Conservation (phyloP, 169 alveolate genomes). For the Cryptosporidium meleagridis region DNA sequence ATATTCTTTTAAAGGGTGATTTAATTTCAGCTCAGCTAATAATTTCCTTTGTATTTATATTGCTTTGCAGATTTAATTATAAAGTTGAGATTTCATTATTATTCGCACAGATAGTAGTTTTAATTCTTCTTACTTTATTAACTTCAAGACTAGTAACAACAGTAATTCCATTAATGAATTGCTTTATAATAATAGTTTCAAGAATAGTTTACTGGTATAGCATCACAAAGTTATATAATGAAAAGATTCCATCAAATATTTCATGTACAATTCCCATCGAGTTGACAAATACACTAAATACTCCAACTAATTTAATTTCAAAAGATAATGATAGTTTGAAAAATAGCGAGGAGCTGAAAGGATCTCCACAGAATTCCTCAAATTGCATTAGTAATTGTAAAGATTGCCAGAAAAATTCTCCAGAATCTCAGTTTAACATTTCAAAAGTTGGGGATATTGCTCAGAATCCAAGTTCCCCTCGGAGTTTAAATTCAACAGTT, state of each 20-base stretch:
- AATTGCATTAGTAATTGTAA: neutral
- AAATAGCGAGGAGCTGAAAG: neutral
- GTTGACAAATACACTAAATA: constrained; percentile 32
- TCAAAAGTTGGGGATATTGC: constrained; percentile 18
- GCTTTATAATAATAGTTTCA: constrained; percentile 22
- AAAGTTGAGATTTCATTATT: constrained; percentile 46
- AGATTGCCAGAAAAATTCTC: neutral
- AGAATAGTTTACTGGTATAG: constrained; percentile 42
- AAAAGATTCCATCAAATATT: constrained; percentile 13
- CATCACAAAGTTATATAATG: constrained; percentile 34
- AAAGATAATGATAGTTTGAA: neutral
- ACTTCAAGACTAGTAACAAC: constrained; percentile 61
- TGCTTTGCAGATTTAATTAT: constrained; percentile 44
- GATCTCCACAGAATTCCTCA: neutral
- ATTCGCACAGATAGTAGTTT: neutral
- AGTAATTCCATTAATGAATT: constrained; percentile 38
- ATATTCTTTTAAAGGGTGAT: constrained; percentile 55
- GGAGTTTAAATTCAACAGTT: neutral
- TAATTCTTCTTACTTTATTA: constrained; percentile 18
- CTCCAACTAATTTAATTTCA: constrained; percentile 26
- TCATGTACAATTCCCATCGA: constrained; percentile 57
- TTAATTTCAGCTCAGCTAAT: constrained; percentile 59
- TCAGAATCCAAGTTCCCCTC: neutral
- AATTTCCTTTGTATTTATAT: constrained; percentile 59
- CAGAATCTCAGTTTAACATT: neutral